Base-by-base conservation (phyloP, 495 filamentous ascomycete species). In the Xylaria telfairii region DNA sequence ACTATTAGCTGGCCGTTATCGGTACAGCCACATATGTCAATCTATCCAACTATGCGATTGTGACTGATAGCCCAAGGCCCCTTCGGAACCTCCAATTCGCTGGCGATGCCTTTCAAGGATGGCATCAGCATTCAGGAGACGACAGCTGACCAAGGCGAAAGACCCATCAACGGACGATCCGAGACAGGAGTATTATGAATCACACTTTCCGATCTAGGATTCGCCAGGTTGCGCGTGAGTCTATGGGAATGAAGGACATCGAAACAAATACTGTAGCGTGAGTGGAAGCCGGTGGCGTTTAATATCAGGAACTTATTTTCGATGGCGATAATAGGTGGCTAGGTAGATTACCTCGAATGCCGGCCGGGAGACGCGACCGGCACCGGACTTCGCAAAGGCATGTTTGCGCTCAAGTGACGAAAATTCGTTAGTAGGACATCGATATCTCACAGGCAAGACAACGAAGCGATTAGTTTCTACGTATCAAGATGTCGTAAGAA, bases 41-140 rank as follows among this genome's bases (percentile, higher is more conserved):
- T 21, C 0, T 44, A 44, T 32, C 42, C 37, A 41, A 47, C 28
- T 49, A 37, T 47, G 21, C 3, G 3, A 37, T 61, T 47, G 41
- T 34, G 56, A 37, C 56, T 10, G 17, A 1, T 7, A 59, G 32
- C 37, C 57, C 19, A 26, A 62, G 34, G 13, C 49, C 5, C 46
- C 24, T 30, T 30, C 32, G 64, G 64, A 15, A n/a, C 37, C 34
- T 67, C 42, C 46, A 67, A 54, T 54, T 53, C 10, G 64, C 15
- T 10, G 42, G 5, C 15, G 8, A 9, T 15, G 8, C 28, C n/a
- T 17, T 15, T 30, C 34, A 0, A n/a, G 17, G 30, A 28, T 17
- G 24, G 32, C n/a, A 37, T 41, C 32, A 30, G 32, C 47, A 34
- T 17, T 1, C 15, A 30, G 7, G 12, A 53, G 32, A 56, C 15